Percentiles rank a stretch among this genome's conserved stretches.
phyloP scores from a whole-genome alignment of 176 grass and related monocot species.

The Carex scoparia region DNA sequence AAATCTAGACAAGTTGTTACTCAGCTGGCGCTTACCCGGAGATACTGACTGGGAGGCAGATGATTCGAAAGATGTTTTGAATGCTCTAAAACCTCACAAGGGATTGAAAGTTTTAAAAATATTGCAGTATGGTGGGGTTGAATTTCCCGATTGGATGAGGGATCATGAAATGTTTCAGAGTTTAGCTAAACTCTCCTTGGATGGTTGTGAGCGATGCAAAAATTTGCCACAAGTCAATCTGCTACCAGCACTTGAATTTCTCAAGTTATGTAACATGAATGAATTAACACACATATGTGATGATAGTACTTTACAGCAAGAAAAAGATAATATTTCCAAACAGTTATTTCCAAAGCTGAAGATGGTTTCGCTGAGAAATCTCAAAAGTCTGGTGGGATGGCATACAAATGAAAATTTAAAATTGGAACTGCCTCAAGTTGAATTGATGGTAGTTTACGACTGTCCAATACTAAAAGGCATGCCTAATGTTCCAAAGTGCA shows the following conservation, averaged over 20 bases:
- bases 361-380: background rate
- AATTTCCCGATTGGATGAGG: slow-evolving; percentile 6
- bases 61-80: background rate
- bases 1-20: background rate
- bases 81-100: background rate
- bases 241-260: background rate
- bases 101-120: background rate
- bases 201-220: slow-evolving; percentile 1
- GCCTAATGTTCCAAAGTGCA: background rate
- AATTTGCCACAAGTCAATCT: background rate
- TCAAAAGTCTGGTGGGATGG: background rate
- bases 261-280: background rate
- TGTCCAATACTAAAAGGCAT: background rate
- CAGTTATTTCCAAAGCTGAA: background rate
- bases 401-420: background rate
- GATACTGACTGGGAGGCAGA: background rate
- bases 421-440: background rate
- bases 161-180: background rate
- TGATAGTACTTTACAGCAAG: background rate
- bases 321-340: background rate
- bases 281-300: background rate
- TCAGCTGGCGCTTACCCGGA: background rate
- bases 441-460: background rate
- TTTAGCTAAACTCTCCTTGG: background rate
- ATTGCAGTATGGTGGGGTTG: background rate